phyloP scores from a whole-genome alignment of 495 filamentous ascomycete species.

The Penicillium steckii region DNA sequence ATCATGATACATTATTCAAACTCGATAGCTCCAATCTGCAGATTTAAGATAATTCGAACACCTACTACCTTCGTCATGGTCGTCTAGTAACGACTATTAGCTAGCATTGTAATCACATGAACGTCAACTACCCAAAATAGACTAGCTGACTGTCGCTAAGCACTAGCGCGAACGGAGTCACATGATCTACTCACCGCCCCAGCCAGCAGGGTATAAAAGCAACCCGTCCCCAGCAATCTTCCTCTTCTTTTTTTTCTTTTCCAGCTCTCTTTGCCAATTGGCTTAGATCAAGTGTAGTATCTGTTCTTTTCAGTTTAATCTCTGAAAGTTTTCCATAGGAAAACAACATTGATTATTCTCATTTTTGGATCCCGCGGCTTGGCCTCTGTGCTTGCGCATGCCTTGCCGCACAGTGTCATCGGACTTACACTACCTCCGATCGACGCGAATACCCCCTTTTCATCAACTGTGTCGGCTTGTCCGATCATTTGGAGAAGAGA shows the following conservation, averaged over 20 bases:
- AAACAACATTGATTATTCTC: constrained; percentile 79
- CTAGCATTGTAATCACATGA: too few species aligned
- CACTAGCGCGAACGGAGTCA: not conserved
- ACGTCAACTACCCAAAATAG: not conserved
- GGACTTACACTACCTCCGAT: constrained; percentile 86
- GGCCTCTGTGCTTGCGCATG: constrained; percentile 85
- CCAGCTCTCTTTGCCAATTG: constrained; percentile 59
- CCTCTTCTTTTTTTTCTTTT: constrained; percentile 49
- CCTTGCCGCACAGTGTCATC: constrained; percentile 71
- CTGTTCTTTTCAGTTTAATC: constrained; percentile 99
- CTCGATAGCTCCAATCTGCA: too few species aligned
- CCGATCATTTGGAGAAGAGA: constrained; percentile 64
- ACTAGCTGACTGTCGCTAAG: not conserved
- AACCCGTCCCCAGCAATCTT: constrained; percentile 13
- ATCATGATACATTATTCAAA: too few species aligned
- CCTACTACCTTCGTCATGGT: too few species aligned
- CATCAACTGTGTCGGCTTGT: constrained; percentile 56
- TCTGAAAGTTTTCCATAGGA: constrained; percentile 66
- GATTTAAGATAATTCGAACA: too few species aligned
- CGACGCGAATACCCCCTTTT: constrained; percentile 76
- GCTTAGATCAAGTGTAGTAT: constrained; percentile 98
- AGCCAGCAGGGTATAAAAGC: constrained; percentile 28
- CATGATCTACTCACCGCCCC: constrained; percentile 23
- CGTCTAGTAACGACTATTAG: too few species aligned
- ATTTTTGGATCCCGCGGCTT: constrained; percentile 63